Evolutionary conservation across 1,284 basidiomycete species (phyloP).

Genomic region (Austroboletus novae-zelandiae): DNA sequence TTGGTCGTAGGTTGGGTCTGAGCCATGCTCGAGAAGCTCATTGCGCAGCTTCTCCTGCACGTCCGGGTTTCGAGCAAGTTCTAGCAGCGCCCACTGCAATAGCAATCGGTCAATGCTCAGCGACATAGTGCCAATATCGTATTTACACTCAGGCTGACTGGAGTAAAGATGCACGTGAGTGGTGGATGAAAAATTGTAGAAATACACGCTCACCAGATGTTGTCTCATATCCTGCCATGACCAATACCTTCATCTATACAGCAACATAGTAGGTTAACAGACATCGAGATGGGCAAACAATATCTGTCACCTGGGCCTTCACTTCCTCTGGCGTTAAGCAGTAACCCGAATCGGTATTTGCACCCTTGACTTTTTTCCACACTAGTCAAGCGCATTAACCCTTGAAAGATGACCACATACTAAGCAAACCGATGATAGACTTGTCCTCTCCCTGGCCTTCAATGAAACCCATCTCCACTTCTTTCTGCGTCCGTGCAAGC

Average conservation of each 20-base stretch:
- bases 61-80: slow-evolving; percentile 20
- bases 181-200: neutral
- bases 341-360: slow-evolving; percentile 38
- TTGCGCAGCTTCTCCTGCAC: slow-evolving; percentile 37
- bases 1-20: slow-evolving; percentile 28
- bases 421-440: slow-evolving; percentile 42
- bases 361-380: slow-evolving; percentile 29
- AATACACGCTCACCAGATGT: slow-evolving; percentile 33
- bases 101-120: neutral
- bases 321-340: slow-evolving; percentile 67
- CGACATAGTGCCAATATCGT: neutral
- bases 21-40: slow-evolving; percentile 34
- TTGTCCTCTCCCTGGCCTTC: slow-evolving; percentile 41
- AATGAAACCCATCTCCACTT: slow-evolving; percentile 32
- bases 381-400: neutral
- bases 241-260: slow-evolving; percentile 35
- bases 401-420: slow-evolving; percentile 1
- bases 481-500: slow-evolving; percentile 41
- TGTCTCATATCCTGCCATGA: slow-evolving; percentile 42
- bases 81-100: slow-evolving; percentile 28
- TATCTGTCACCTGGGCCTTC: slow-evolving; percentile 46
- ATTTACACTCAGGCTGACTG: slow-evolving; percentile 28
- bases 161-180: neutral
- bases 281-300: neutral
- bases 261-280: neutral